These are phyloP conservation scores for Prunus campanulata DNA, from an alignment of 306 rosid genomes.

Conservation along the genomic window DNA sequence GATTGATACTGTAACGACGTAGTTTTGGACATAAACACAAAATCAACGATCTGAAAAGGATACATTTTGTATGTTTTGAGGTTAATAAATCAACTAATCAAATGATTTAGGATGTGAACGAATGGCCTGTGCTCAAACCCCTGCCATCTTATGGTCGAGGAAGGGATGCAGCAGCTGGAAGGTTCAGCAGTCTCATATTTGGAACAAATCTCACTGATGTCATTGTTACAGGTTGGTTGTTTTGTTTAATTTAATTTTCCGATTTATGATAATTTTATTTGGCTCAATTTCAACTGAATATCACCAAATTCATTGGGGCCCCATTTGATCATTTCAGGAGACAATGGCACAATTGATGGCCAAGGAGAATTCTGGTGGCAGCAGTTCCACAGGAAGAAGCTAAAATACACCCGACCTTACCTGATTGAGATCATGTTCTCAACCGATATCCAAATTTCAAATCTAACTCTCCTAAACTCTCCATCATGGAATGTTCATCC, in stretches of 20 bases:
- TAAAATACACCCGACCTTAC: constrained; percentile 49
- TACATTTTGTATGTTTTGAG: no score
- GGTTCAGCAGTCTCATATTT: constrained; percentile 39
- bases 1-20: not conserved
- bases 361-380: constrained; percentile 53
- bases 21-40: not conserved
- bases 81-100: not conserved
- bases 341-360: constrained; percentile 49
- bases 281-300: not conserved
- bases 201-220: constrained; percentile 51
- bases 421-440: constrained; percentile 44
- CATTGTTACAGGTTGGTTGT: constrained; percentile 34
- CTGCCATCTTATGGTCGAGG: constrained; percentile 49
- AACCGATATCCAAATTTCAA: constrained; percentile 32
- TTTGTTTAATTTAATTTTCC: no score
- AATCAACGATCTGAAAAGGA: no score
- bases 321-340: constrained; percentile 20
- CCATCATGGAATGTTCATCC: constrained; percentile 56
- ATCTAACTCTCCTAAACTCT: constrained; percentile 42
- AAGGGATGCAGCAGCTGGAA: constrained; percentile 46
- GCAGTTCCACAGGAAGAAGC: constrained; percentile 45
- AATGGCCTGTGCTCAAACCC: constrained; percentile 41
- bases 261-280: not conserved
- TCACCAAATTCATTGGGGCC: not conserved
- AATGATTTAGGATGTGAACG: constrained; percentile 30